Base-by-base conservation (phyloP, 2,329 filamentous ascomycete genomes). In the Paecilomyces fulvus region DNA sequence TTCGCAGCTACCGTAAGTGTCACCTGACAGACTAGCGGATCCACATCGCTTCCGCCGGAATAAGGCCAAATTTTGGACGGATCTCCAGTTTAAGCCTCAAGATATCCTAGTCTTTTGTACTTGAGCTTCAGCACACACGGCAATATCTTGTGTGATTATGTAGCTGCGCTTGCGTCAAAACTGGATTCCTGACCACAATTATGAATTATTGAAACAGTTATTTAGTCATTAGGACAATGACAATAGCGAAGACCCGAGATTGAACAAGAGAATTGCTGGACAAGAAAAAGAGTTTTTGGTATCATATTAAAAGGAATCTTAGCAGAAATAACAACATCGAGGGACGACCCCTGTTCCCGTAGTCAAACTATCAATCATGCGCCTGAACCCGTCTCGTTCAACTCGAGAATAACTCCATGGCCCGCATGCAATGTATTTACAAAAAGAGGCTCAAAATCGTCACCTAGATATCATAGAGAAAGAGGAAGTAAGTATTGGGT, bases 401-500 rank as follows among this genome's bases (percentile, higher is more conserved):
- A 49, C 46, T 12, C 14, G 12, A 25, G 20, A 17, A 50, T 28
- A 23, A n/a, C 21, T 50, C 12, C 25, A 50, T 50, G 48, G 3
- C 20, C 48, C 2, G 33, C 33, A 37, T 37, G n/a, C 17, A 17
- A 17, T 43, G 8, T 17, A 43, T 28, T 31, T 20, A 20, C 50
- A 51, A 12, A 28, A 52, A 52, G 14, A 23, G 17, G 23, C 14
- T 31, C 3, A 52, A 21, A 21, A 23, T 11, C 25, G 25, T 31
- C 11, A 30, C 9, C 14, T 37, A 17, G 37, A 20, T 43, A 53
- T 23, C 31, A 43, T 21, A 11, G n/a, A 11, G n/a, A 37, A 17
- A 55, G 14, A 46, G n/a, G 72, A 23, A 23, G 3, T 3, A 49
- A 43, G 33, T 43, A 12, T 43, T 17, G 21, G 6, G 52, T 48